These are phyloP conservation scores for Aspergillus ostianus DNA, from an alignment of 495 filamentous ascomycete genomes.

Conservation along the genomic window DNA sequence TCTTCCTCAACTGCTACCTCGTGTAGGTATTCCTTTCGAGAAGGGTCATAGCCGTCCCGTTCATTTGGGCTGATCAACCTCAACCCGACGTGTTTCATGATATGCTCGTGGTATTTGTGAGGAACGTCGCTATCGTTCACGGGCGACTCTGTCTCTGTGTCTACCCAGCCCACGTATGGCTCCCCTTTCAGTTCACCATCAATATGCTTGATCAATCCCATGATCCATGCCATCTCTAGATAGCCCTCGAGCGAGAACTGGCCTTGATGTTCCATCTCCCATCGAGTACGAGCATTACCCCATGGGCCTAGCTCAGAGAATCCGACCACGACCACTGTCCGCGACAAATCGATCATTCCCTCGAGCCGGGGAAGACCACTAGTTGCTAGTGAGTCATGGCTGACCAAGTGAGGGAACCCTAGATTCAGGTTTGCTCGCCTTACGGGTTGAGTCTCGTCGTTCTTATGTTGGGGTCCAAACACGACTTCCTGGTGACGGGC, in stretches of 20 bases:
- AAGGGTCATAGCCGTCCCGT: slow-evolving; percentile 91
- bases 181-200: slow-evolving; percentile 94
- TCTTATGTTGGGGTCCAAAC: slow-evolving; percentile 77
- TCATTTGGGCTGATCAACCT: slow-evolving; percentile 94
- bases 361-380: slow-evolving; percentile 50
- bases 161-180: slow-evolving; percentile 95
- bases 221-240: slow-evolving; percentile 99
- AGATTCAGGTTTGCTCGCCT: slow-evolving; percentile 89
- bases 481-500: slow-evolving; percentile 9
- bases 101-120: slow-evolving; percentile 88
- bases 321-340: slow-evolving; percentile 93
- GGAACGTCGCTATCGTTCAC: slow-evolving; percentile 97
- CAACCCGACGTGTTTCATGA: slow-evolving; percentile 94
- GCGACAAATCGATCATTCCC: slow-evolving; percentile 97
- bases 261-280: slow-evolving; percentile 98
- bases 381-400: slow-evolving; percentile 63
- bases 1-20: slow-evolving; percentile 96
- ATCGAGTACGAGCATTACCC: slow-evolving; percentile 95
- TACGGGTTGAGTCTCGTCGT: slow-evolving; percentile 33
- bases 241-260: slow-evolving; percentile 98
- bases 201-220: slow-evolving; percentile 98
- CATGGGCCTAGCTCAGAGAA: slow-evolving; percentile 96
- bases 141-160: slow-evolving; percentile 86
- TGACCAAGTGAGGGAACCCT: slow-evolving; percentile 68
- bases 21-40: slow-evolving; percentile 94